A percentile compares a stretch with the other conserved stretches of the same genome.
Evolutionary conservation across 306 rosid species (phyloP).

Genomic region (Sechiopsis laciniata): DNA sequence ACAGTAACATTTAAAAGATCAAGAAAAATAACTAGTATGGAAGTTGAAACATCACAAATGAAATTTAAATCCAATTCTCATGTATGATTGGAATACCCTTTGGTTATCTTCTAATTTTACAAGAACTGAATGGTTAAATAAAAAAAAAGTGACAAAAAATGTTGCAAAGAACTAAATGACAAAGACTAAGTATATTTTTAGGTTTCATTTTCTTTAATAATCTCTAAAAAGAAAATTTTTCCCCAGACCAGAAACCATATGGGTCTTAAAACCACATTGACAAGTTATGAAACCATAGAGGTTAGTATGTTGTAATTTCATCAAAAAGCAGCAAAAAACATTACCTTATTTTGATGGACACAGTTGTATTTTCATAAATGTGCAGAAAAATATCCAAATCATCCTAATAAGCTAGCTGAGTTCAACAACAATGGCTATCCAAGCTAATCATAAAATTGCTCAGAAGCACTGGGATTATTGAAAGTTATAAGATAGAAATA

Average conservation of each 20-base stretch:
- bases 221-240: background rate
- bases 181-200: background rate
- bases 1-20: too few relatives aligned
- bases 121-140: too few relatives aligned
- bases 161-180: background rate
- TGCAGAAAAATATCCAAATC: background rate
- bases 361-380: background rate
- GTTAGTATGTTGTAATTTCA: background rate
- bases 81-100: too few relatives aligned
- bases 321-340: background rate
- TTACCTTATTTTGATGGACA: background rate
- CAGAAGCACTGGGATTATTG: conserved; percentile 9
- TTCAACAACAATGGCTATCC: conserved; percentile 17
- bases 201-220: background rate
- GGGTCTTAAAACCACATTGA: background rate
- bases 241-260: background rate
- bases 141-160: too few relatives aligned
- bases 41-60: too few relatives aligned
- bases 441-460: conserved; percentile 19
- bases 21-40: too few relatives aligned
- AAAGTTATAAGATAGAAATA: conserved; percentile 7
- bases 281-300: too few relatives aligned
- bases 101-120: too few relatives aligned
- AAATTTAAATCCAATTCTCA: too few relatives aligned
- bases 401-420: background rate